Evolutionary conservation across 768 basidiomycete species (phyloP).

Genomic region (Phaeotremella skinneri): DNA sequence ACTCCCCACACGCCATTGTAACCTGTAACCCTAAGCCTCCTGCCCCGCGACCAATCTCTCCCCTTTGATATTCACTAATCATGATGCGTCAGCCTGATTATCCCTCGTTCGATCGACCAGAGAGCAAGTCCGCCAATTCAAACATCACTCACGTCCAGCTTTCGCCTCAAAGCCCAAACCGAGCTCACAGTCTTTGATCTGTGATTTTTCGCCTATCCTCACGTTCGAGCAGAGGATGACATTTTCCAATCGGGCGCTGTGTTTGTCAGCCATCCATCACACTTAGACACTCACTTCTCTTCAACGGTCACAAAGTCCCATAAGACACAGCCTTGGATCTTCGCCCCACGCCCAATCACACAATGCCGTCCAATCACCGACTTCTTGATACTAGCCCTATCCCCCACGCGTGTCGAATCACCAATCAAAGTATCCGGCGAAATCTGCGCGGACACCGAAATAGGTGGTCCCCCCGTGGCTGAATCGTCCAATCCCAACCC

Average conservation of each 20-base stretch:
- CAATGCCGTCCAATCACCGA: slow-evolving; percentile 79
- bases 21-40: not conserved
- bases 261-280: not conserved
- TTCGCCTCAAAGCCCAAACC: slow-evolving; percentile 50
- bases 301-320: slow-evolving; percentile 85
- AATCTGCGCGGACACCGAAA: slow-evolving; percentile 78
- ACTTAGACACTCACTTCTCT: slow-evolving; percentile 65
- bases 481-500: slow-evolving; percentile 5
- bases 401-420: slow-evolving; percentile 75
- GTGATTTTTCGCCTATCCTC: slow-evolving; percentile 48
- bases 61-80: slow-evolving; percentile 35
- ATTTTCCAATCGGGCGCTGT: slow-evolving; percentile 51
- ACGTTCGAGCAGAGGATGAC: slow-evolving; percentile 51
- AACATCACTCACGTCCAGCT: slow-evolving; percentile 48
- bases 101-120: not conserved
- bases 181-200: slow-evolving; percentile 53
- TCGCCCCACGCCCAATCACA: slow-evolving; percentile 77
- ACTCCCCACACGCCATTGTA: not conserved
- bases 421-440: slow-evolving; percentile 79
- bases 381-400: slow-evolving; percentile 75
- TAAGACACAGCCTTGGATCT: slow-evolving; percentile 74
- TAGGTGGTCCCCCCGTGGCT: slow-evolving; percentile 55
- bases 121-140: too few relatives aligned
- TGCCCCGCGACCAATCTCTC: slow-evolving; percentile 43
- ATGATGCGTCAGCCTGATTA: slow-evolving; percentile 1